A percentile compares a stretch with the other conserved stretches of the same genome.
These are phyloP conservation scores for Cladosporium sp. DNA, from an alignment of 2,329 filamentous ascomycete genomes.

Conservation along the genomic window DNA sequence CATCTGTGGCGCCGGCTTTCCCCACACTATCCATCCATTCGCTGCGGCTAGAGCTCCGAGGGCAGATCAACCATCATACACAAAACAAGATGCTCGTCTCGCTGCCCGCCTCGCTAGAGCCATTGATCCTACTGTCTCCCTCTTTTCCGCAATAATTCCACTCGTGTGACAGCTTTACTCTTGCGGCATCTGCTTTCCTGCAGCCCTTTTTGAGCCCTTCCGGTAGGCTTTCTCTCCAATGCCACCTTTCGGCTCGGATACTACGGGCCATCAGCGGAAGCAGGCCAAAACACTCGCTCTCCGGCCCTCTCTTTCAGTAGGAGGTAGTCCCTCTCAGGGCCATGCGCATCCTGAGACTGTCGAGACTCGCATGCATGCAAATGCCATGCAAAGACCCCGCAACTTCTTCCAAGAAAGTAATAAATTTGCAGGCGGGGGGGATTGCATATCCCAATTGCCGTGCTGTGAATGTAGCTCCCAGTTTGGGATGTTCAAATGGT, in stretches of 20 bases:
- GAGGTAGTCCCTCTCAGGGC: no score
- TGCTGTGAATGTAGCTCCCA: no score
- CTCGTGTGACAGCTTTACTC: no score
- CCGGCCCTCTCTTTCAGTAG: no score
- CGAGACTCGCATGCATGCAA: not conserved
- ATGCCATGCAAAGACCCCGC: not conserved
- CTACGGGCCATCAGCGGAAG: not conserved
- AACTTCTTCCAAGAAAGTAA: not conserved
- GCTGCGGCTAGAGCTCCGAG: not conserved
- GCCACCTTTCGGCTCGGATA: not conserved
- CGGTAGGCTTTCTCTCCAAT: not conserved
- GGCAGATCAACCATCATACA: no score
- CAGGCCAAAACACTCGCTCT: not conserved
- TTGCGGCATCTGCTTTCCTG: no score
- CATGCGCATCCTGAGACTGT: not conserved
- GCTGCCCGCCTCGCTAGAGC: no score
- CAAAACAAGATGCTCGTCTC: no score
- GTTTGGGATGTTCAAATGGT: no score
- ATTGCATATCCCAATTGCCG: no score
- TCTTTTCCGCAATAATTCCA: not conserved
- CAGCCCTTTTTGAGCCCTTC: no score
- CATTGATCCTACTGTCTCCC: not conserved
- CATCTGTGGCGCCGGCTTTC: slow-evolving; percentile 9
- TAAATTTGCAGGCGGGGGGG: not conserved
- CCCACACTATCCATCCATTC: not conserved